Conservation (phyloP, 768 basidiomycete species). For the Antrodiella citrinella region DNA sequence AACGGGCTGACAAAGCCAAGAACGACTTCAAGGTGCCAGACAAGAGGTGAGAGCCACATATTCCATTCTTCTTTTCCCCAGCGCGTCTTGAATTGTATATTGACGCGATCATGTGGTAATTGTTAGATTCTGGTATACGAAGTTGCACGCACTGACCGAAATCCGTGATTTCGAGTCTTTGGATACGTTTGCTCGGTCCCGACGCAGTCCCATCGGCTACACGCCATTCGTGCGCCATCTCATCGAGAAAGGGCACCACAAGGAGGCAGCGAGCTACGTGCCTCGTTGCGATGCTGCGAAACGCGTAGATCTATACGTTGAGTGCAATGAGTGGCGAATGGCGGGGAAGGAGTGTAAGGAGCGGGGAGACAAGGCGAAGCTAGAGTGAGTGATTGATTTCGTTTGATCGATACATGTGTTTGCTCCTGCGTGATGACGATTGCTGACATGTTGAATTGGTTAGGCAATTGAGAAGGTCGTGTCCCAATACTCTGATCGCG, state of each 20-base stretch:
- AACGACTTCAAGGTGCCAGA: slow-evolving; percentile 91
- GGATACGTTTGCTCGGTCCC: slow-evolving; percentile 79
- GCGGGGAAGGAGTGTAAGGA: slow-evolving; percentile 91
- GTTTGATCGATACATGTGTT: background rate
- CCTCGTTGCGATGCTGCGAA: slow-evolving; percentile 76
- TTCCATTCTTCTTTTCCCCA: too few species aligned
- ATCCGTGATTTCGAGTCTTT: slow-evolving; percentile 80
- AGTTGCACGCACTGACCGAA: slow-evolving; percentile 75
- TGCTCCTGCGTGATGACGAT: slow-evolving; percentile 2
- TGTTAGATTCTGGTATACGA: slow-evolving; percentile 89
- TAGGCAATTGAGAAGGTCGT: slow-evolving; percentile 65
- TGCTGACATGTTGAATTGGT: slow-evolving; percentile 4
- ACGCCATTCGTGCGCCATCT: slow-evolving; percentile 83
- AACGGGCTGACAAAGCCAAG: slow-evolving; percentile 84
- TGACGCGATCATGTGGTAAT: background rate
- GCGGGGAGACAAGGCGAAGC: slow-evolving; percentile 69
- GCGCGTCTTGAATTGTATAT: too few species aligned
- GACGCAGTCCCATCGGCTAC: slow-evolving; percentile 91
- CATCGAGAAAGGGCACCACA: slow-evolving; percentile 61
- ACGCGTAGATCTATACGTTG: slow-evolving; percentile 80
- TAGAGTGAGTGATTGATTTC: slow-evolving; percentile 59
- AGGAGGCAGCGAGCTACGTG: slow-evolving; percentile 75
- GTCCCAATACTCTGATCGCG: slow-evolving; percentile 74
- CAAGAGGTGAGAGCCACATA: slow-evolving; percentile 85
- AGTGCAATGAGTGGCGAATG: slow-evolving; percentile 84